Percentiles rank a stretch among this genome's conserved stretches.
These are phyloP conservation scores for Meyerozyma carpophila DNA, from an alignment of 1,139 yeast genomes.

Conservation along the genomic window DNA sequence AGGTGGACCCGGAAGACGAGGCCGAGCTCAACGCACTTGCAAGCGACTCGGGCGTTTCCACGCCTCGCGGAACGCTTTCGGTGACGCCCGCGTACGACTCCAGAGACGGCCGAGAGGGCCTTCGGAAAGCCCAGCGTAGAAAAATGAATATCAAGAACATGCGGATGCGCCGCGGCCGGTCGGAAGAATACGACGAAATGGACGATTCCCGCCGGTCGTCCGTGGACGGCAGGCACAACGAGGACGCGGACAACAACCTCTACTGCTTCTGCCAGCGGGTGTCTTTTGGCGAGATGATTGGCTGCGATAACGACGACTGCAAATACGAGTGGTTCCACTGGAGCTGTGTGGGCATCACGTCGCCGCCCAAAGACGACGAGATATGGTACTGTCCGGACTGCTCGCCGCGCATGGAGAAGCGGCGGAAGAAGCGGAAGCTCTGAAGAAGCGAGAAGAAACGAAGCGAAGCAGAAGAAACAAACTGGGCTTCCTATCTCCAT, in stretches of 20 bases:
- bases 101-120: background rate
- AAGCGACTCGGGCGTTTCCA: constrained; percentile 5
- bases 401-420: constrained; percentile 44
- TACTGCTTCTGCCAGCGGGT: constrained; percentile 84
- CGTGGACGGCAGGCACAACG: constrained; percentile 15
- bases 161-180: constrained; percentile 1
- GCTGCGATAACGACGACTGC: constrained; percentile 82
- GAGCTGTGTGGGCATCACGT: constrained; percentile 73
- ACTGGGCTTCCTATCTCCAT: background rate
- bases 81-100: background rate
- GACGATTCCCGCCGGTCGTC: background rate
- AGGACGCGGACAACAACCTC: constrained; percentile 58
- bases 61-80: constrained; percentile 7
- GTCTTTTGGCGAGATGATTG: constrained; percentile 88
- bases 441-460: background rate
- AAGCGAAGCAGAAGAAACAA: background rate
- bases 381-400: constrained; percentile 74
- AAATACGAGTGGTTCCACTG: constrained; percentile 86
- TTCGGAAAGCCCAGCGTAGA: constrained; percentile 4
- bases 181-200: background rate
- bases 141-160: constrained; percentile 7
- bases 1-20: constrained; percentile 23
- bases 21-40: background rate
- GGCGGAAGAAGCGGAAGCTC: constrained; percentile 40
- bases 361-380: constrained; percentile 61